Base-by-base conservation (phyloP, 192 early-diverging fungal genomes). In the Radiomyces spectabilis region DNA sequence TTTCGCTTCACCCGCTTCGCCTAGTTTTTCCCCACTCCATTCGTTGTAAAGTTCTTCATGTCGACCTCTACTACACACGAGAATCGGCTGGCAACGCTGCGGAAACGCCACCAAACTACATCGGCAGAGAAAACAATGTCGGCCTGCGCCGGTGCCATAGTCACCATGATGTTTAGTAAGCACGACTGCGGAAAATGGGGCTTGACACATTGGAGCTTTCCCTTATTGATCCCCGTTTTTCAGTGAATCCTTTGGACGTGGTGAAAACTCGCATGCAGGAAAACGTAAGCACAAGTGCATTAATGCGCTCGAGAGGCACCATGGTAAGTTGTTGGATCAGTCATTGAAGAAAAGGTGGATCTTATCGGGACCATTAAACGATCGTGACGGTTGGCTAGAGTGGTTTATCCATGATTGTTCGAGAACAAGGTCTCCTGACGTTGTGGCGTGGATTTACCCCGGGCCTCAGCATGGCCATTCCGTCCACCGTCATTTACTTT, bases 401-500 rank as follows among this genome's bases (percentile, higher is more conserved):
- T 24, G 89, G 83, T 0, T 72, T 95, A 49, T 70, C 76, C 4
- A 84, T 87, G 42, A 95, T 97, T 61, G 73, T 81, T 7, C 73
- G 80, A 21, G 73, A 83, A 26, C 92, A 98, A 70, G 95, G 95
- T 0, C 30, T 81, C 0, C 41, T 72, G n/a, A 82, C 79, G 7
- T 76, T 98, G 39, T 98, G 90, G 89, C 73, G 87, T 45, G 94
- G 95, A 0, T 72, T 98, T 30, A 74, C 80, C 21, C 91, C 95
- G 1, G 88, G 93, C 5, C 65, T 98, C 53, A 74, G 86, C 26
- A 93, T 95, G 79, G 92, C 92, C 4, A 77, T 90, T 1, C 95
- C 95, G 0, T 82, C 91, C 1, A 95, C 92, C 0, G 82, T 93
- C 26, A 82, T 96, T 24, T 98, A 98, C 64, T 98, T 93, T 74